Conservation (phyloP, 192 early-diverging fungal genomes). For the Chytriomyces confervae region DNA sequence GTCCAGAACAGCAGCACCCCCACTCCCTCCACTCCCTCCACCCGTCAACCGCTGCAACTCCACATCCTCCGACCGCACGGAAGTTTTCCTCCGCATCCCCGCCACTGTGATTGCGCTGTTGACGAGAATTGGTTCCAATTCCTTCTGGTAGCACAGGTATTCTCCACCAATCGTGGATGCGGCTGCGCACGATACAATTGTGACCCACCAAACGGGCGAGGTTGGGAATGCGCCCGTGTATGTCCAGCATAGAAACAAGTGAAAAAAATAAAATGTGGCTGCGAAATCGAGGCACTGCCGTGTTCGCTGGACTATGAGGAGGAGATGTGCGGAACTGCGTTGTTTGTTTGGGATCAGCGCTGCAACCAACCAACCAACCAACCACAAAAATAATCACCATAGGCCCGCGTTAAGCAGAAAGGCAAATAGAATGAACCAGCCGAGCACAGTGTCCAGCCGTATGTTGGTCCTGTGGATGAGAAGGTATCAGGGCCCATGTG, state of each 20-base stretch:
- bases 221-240: constrained; percentile 69
- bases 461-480: constrained; percentile 66
- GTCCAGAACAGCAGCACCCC: too few species aligned
- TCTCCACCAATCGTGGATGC: constrained; percentile 79
- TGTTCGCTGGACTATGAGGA: constrained; percentile 73
- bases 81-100: constrained; percentile 15
- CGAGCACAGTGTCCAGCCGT: constrained; percentile 44
- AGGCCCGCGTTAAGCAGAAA: constrained; percentile 68
- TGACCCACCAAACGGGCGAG: constrained; percentile 71
- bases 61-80: constrained; percentile 21
- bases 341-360: neutral
- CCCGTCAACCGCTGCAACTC: constrained; percentile 40
- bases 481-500: constrained; percentile 17
- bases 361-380: neutral
- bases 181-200: constrained; percentile 53
- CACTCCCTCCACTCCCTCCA: neutral
- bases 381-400: constrained; percentile 49
- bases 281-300: constrained; percentile 79
- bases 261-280: constrained; percentile 72
- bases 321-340: constrained; percentile 34
- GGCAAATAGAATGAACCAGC: constrained; percentile 71
- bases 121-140: constrained; percentile 75
- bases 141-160: constrained; percentile 78
- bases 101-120: constrained; percentile 20
- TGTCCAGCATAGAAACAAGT: constrained; percentile 62